phyloP scores from a whole-genome alignment of 73 alveolate genomes.

The Paramecium primaurelia region DNA sequence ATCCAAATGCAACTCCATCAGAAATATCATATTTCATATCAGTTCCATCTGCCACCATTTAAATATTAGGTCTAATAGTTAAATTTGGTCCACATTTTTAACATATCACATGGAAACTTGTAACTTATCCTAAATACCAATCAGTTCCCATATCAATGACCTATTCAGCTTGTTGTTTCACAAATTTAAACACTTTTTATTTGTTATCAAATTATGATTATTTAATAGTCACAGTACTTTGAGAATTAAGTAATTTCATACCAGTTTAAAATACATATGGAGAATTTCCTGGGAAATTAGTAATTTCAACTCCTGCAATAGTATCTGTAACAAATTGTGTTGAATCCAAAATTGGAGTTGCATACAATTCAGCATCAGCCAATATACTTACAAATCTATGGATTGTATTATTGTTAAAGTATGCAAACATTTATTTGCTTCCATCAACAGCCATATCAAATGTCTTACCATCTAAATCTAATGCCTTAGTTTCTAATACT shows the following conservation, averaged over 20 bases:
- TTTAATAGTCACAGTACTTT: not conserved
- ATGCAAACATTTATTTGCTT: not conserved
- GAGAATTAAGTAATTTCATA: not conserved
- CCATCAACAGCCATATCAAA: constrained; percentile 46
- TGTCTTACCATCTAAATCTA: not conserved
- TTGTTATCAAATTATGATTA: not conserved
- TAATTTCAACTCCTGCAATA: not conserved
- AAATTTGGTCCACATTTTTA: not conserved
- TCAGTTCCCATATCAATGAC: not conserved
- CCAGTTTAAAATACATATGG: not conserved
- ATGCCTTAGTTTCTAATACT: not conserved
- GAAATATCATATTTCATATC: not conserved
- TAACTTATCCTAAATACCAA: not conserved
- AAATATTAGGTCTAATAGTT: not conserved
- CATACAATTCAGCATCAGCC: not conserved
- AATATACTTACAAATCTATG: not conserved
- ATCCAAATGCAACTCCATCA: not conserved
- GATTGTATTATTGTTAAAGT: not conserved
- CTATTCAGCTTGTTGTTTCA: not conserved
- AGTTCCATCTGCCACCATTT: not conserved
- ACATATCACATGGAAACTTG: not conserved
- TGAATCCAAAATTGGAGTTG: not conserved
- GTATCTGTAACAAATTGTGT: not conserved
- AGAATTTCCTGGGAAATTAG: not conserved
- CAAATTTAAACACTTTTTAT: not conserved